Base-by-base conservation (phyloP, 345 rosid genomes). In the Syzygium aqueum region DNA sequence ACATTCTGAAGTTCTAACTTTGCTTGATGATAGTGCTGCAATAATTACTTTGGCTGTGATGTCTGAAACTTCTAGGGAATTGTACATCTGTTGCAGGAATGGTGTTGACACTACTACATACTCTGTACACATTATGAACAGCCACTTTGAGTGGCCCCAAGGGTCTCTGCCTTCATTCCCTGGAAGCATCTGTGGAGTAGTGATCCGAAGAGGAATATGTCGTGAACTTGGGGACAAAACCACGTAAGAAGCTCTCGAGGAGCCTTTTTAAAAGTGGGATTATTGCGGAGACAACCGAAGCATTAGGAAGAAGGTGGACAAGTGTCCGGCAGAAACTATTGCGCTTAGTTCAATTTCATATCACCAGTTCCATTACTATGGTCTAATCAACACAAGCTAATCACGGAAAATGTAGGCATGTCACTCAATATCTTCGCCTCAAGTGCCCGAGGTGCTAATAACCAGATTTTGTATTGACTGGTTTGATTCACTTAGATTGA, bases 201-300 rank as follows among this genome's bases (percentile, higher is more conserved):
- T 5, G 80, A 67, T 73, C 80, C n/a, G 85, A 57, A 87, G 67
- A 84, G 85, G 89, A 90, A 92, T 84, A 87, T 85, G 91, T 85
- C 67, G 86, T 54, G n/a, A 86, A 88, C 88, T 50, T 85, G 51
- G 10, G 82, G 91, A 89, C 92, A 87, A 89, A 91, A 88, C 87
- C 89, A 84, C 86, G 27, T 84, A 17, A 33, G 80, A 73, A 73
- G 46, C 59, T n/a, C 59, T 52, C 15, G 17, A 52, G 85, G 8
- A 51, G 43, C 49, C 80, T 73, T 33, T 33, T 33, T 1, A 37
- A 73, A 33, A 73, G 80, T 73, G 22, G 25, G 25, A 37, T 73
- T 86, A 51, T 86, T 54, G 16, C 15, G 83, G 53, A 65, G 43
- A 51, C 16, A 51, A 7, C 17, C 15, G 87, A 86, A 30, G 43